phyloP scores from a whole-genome alignment of 805 yeast species.

The Saccharomycopsis sp. region DNA sequence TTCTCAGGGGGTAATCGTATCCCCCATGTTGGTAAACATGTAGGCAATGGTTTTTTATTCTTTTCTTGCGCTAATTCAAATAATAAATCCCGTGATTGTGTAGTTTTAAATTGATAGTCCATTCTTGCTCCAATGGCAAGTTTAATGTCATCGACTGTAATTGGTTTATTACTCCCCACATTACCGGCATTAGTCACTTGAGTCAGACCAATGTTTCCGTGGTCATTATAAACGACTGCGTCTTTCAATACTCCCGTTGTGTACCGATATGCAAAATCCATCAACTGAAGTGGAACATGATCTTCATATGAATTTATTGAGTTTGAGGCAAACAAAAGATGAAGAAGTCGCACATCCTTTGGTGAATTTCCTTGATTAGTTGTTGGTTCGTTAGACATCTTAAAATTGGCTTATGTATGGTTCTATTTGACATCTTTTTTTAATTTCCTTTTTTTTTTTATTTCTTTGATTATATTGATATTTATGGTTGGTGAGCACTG shows the following conservation, averaged over 20 bases:
- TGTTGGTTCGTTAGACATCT: neutral
- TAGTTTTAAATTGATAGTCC: constrained; percentile 87
- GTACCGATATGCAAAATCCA: constrained; percentile 94
- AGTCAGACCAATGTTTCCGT: constrained; percentile 38
- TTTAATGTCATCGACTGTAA: constrained; percentile 85
- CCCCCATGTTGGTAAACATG: constrained; percentile 87
- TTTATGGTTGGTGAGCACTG: too few species aligned
- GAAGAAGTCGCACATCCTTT: constrained; percentile 85
- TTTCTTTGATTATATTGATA: too few species aligned
- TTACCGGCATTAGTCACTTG: constrained; percentile 34
- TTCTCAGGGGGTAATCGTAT: constrained; percentile 95
- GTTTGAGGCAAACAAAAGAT: constrained; percentile 87
- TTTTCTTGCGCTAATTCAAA: constrained; percentile 89
- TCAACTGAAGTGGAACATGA: constrained; percentile 88
- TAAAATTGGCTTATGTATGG: too few species aligned
- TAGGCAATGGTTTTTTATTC: constrained; percentile 83
- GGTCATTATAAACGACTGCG: constrained; percentile 84
- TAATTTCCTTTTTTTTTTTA: too few species aligned
- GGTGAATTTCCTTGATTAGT: constrained; percentile 43
- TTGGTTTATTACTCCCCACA: constrained; percentile 36
- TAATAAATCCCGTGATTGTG: constrained; percentile 87
- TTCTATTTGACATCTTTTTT: too few species aligned
- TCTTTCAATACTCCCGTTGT: constrained; percentile 83
- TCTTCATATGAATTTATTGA: constrained; percentile 90
- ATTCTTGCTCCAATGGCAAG: constrained; percentile 90